These are phyloP conservation scores for Seminavis robusta DNA, from an alignment of 108 stramenopile species.

Conservation along the genomic window DNA sequence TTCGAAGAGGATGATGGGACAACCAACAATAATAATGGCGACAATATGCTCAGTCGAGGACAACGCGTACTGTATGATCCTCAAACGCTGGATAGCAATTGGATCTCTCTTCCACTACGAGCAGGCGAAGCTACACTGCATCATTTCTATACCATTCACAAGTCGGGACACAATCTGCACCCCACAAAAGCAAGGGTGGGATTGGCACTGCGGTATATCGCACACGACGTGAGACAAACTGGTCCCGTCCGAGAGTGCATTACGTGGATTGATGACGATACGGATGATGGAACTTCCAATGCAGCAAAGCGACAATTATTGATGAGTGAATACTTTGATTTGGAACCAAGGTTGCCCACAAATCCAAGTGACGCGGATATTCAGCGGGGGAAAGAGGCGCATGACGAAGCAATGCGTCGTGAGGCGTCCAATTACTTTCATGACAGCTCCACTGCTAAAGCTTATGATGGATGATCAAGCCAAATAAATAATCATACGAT, in stretches of 20 bases:
- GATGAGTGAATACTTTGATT: conserved; percentile 9
- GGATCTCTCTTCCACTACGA: conserved; percentile 1
- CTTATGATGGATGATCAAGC: too few species aligned
- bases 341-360: conserved; percentile 20
- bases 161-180: conserved; percentile 24
- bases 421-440: conserved; percentile 34
- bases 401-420: conserved; percentile 21
- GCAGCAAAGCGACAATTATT: too few species aligned
- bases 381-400: conserved; percentile 9
- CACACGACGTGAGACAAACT: conserved; percentile 15
- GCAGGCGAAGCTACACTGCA: conserved; percentile 20
- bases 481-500: too few species aligned
- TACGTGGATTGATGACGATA: conserved; percentile 16
- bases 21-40: conserved; percentile 1
- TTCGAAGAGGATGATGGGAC: not conserved
- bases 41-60: conserved; percentile 32
- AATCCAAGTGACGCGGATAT: conserved; percentile 10
- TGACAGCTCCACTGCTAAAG: too few species aligned
- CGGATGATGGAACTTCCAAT: not conserved
- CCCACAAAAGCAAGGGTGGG: conserved; percentile 18
- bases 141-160: conserved; percentile 22
- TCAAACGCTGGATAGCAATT: not conserved
- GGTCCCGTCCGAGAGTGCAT: conserved; percentile 25
- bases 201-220: conserved; percentile 30
- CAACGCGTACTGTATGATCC: conserved; percentile 14